Percentiles rank a stretch among this genome's conserved stretches.
phyloP scores from a whole-genome alignment of 2,329 filamentous ascomycete genomes.

The Zasmidium citrigriseum region DNA sequence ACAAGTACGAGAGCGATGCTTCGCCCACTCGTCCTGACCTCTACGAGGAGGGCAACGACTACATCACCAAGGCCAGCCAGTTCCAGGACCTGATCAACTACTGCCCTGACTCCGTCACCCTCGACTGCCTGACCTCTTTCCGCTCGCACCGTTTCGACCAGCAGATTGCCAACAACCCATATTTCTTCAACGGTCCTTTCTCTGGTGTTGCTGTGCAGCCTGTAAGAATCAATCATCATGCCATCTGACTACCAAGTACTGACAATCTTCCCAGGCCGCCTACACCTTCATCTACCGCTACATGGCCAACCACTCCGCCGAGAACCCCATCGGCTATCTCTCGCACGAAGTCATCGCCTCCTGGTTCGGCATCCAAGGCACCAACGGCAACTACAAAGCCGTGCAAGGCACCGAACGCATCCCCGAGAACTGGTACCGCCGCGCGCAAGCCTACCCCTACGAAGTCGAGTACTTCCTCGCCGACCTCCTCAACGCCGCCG shows the following conservation, averaged over 20 bases:
- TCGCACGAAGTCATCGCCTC: conserved; percentile 22
- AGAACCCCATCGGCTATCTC: conserved; percentile 26
- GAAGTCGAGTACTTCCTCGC: conserved; percentile 33
- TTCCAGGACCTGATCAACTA: conserved; percentile 34
- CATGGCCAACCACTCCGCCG: conserved; percentile 28
- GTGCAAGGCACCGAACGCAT: conserved; percentile 27
- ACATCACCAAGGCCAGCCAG: conserved; percentile 24
- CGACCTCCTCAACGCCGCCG: conserved; percentile 24
- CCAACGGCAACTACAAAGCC: conserved; percentile 22
- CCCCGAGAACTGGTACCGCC: conserved; percentile 34
- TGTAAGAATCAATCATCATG: no score
- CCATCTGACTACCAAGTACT: no score
- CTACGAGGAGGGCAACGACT: conserved; percentile 32
- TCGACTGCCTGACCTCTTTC: conserved; percentile 19
- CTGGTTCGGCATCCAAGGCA: conserved; percentile 28
- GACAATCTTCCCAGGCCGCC: no score
- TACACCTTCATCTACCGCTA: conserved; percentile 29
- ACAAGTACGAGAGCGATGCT: conserved; percentile 39
- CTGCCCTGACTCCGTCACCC: conserved; percentile 19
- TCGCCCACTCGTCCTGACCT: conserved; percentile 37
- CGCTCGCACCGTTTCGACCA: conserved; percentile 25
- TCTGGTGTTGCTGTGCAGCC: conserved; percentile 22
- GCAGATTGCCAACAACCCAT: conserved; percentile 31
- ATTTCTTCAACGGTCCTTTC: conserved; percentile 33
- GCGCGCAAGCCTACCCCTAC: conserved; percentile 32